phyloP scores from a whole-genome alignment of 495 filamentous ascomycete species.

The Xylaria castorea region DNA sequence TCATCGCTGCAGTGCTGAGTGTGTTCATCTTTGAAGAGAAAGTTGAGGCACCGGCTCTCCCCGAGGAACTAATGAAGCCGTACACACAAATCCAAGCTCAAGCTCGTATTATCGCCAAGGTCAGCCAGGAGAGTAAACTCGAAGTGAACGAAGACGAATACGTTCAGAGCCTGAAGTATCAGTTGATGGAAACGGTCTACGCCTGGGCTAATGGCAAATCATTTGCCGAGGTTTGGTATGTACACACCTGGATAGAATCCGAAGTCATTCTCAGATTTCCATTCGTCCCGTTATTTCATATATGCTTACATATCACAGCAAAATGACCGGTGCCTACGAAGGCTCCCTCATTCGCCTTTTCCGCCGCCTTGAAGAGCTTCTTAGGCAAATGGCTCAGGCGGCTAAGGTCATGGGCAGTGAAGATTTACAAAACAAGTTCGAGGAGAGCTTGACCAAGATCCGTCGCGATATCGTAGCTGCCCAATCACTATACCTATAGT shows the following conservation, averaged over 20 bases:
- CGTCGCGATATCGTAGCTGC: slow-evolving; percentile 91
- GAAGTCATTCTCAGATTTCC: not conserved
- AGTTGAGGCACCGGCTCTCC: slow-evolving; percentile 72
- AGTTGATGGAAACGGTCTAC: slow-evolving; percentile 95
- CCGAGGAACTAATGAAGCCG: slow-evolving; percentile 84
- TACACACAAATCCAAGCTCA: slow-evolving; percentile 84
- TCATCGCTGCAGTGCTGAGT: slow-evolving; percentile 82
- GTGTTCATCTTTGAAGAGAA: slow-evolving; percentile 98
- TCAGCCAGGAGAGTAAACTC: slow-evolving; percentile 91
- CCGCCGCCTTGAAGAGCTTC: slow-evolving; percentile 89
- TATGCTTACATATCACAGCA: slow-evolving; percentile 59
- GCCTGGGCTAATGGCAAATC: slow-evolving; percentile 92
- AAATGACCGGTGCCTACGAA: slow-evolving; percentile 98
- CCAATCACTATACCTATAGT: slow-evolving; percentile 84
- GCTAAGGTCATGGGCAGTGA: slow-evolving; percentile 97
- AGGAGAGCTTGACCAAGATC: slow-evolving; percentile 80
- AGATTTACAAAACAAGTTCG: slow-evolving; percentile 87
- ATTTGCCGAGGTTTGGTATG: slow-evolving; percentile 95
- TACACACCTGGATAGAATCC: slow-evolving; percentile 18
- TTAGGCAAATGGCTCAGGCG: slow-evolving; percentile 98
- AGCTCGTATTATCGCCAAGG: slow-evolving; percentile 85
- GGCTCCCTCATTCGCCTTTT: slow-evolving; percentile 95
- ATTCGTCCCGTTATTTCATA: slow-evolving; percentile 20
- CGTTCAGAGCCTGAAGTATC: slow-evolving; percentile 81
- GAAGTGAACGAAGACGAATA: slow-evolving; percentile 92